A percentile compares a stretch with the other conserved stretches of the same genome.
phyloP scores from a whole-genome alignment of 2,329 filamentous ascomycete genomes.

The Hirsutella minnesotensis region DNA sequence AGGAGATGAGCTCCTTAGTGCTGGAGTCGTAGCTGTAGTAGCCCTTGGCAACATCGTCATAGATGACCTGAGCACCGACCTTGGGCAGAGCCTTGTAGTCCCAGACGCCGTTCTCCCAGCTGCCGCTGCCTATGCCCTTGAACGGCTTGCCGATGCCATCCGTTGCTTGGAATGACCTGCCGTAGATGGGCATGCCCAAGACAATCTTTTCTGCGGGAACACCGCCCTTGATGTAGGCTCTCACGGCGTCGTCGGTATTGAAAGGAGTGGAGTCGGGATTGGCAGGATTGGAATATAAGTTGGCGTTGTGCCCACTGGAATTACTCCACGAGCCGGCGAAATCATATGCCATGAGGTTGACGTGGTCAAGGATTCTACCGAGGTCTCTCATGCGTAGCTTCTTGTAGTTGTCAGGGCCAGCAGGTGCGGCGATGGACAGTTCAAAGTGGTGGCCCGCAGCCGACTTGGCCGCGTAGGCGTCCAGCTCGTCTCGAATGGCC shows the following conservation, averaged over 20 bases:
- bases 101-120: slow-evolving; percentile 65
- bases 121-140: slow-evolving; percentile 52
- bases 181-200: slow-evolving; percentile 59
- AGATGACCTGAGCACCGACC: slow-evolving; percentile 41
- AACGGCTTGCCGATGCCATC: slow-evolving; percentile 54
- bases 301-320: slow-evolving; percentile 56
- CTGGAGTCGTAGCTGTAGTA: slow-evolving; percentile 58
- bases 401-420: slow-evolving; percentile 35
- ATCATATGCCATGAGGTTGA: slow-evolving; percentile 69
- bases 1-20: slow-evolving; percentile 55
- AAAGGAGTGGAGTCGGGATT: slow-evolving; percentile 54
- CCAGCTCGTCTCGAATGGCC: slow-evolving; percentile 32
- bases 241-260: slow-evolving; percentile 53
- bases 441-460: slow-evolving; percentile 38
- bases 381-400: slow-evolving; percentile 35
- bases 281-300: slow-evolving; percentile 45
- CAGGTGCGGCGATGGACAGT: slow-evolving; percentile 40
- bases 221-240: slow-evolving; percentile 51
- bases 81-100: slow-evolving; percentile 70
- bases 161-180: slow-evolving; percentile 26
- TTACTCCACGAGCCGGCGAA: slow-evolving; percentile 61
- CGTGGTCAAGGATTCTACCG: slow-evolving; percentile 38
- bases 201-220: slow-evolving; percentile 57
- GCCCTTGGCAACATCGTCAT: slow-evolving; percentile 46
- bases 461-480: slow-evolving; percentile 31